Evolutionary conservation across 2,329 filamentous ascomycete genomes (phyloP), one percentile per base, ranked within the genome.

Genomic region (Byssothecium circinans): DNA sequence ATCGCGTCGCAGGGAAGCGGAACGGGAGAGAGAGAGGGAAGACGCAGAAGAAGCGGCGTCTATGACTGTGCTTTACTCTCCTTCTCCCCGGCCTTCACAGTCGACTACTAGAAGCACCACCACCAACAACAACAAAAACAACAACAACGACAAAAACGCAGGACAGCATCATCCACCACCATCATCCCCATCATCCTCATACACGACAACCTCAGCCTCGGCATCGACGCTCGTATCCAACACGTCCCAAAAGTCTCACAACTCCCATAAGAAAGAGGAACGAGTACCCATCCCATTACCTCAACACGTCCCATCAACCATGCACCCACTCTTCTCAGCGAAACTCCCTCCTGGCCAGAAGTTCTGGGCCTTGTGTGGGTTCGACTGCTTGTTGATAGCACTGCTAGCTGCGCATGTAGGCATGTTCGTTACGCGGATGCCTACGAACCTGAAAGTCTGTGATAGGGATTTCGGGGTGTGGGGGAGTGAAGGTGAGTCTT

Each of bases 371-470:
- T 46, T 49, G 8, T 41, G 41, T n/a, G 12, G 49, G 34, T 48
- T 50, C 43, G 50, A 55, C 39, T 23, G 33, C 22, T 4, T 48
- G 4, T 30, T 52, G 12, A 33, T 52, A n/a, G 4, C 18, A 20
- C 11, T 54, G 3, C 47, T 58, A 12, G n/a, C 41, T 12, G 14
- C 42, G 14, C 49, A 55, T 37, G 52, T 45, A 8, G 19, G 34
- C 34, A 36, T 39, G 14, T 60, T 54, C 41, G 45, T 56, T 25
- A 10, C 41, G 43, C 40, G 45, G 17, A 38, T 54, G 2, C 39
- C 39, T 5, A 33, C 42, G 3, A 45, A 49, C 20, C 18, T 54
- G 20, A 23, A 41, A 1, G 45, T 45, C 40, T 58, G 56, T 14
- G 7, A 32, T 32, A 8, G 5, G 14, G 14, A 32, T 32, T 32